Evolutionary conservation across 352 stramenopile genomes (phyloP).

Genomic region (Phytophthora foliorum): DNA sequence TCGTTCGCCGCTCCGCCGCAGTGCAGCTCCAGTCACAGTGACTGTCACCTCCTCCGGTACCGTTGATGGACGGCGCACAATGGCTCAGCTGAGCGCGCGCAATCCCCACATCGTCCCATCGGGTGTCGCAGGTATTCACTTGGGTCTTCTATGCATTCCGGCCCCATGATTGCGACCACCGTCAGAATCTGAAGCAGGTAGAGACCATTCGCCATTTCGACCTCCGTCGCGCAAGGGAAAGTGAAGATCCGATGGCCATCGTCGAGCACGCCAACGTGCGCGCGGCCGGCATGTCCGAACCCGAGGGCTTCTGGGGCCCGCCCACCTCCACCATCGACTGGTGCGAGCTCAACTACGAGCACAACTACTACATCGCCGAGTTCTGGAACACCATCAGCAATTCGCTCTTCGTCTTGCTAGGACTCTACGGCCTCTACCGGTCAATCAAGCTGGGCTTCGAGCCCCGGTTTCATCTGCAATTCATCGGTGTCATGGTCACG

Average conservation of each 20-base stretch:
- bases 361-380: conserved; percentile 86
- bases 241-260: conserved; percentile 12
- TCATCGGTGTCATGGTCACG: conserved; percentile 82
- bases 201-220: conserved; percentile 32
- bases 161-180: conserved; percentile 18
- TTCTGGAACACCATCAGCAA: conserved; percentile 92
- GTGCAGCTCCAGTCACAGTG: too few species aligned
- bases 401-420: conserved; percentile 77
- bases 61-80: conserved; percentile 3
- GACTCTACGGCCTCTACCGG: conserved; percentile 76
- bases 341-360: conserved; percentile 88
- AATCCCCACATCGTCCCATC: conserved; percentile 8
- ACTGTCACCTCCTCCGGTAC: too few species aligned
- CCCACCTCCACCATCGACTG: conserved; percentile 88
- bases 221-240: conserved; percentile 2
- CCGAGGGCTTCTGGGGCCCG: conserved; percentile 66
- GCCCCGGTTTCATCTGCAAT: conserved; percentile 78
- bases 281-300: conserved; percentile 9
- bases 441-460: conserved; percentile 77
- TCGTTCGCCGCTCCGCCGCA: too few species aligned
- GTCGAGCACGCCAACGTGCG: conserved; percentile 29
- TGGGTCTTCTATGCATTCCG: conserved; percentile 29
- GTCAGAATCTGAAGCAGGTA: conserved; percentile 23
- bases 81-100: conserved; percentile 3
- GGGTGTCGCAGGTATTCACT: conserved; percentile 20